phyloP scores from a whole-genome alignment of 805 yeast genomes.

The Ogataea trehaloabstinens region DNA sequence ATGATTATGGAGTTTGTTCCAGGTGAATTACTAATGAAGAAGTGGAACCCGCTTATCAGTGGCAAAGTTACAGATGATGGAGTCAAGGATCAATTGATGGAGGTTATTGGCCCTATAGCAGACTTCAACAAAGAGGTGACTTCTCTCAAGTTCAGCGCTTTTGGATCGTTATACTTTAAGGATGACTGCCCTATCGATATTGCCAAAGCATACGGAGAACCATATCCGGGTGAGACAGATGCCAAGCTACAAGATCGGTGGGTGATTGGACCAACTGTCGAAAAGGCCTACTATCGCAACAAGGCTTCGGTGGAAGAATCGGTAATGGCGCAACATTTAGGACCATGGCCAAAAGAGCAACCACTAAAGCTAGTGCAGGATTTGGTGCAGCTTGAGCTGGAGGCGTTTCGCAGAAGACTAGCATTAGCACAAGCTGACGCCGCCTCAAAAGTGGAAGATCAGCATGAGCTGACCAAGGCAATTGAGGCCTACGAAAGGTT shows the following conservation, averaged over 20 bases:
- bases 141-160: constrained; percentile 60
- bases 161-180: constrained; percentile 80
- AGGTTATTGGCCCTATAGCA: constrained; percentile 70
- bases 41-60: constrained; percentile 81
- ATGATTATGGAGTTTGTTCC: constrained; percentile 76
- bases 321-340: constrained; percentile 51
- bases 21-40: constrained; percentile 81
- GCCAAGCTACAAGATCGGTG: constrained; percentile 61
- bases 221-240: constrained; percentile 63
- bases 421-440: constrained; percentile 55
- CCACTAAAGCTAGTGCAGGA: constrained; percentile 65
- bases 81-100: constrained; percentile 48
- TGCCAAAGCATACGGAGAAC: constrained; percentile 20
- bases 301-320: constrained; percentile 52
- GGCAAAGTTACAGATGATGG: constrained; percentile 52
- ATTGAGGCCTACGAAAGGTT: constrained; percentile 63
- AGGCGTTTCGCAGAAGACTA: constrained; percentile 52
- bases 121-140: constrained; percentile 37
- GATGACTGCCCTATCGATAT: constrained; percentile 52
- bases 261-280: constrained; percentile 89
- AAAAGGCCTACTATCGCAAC: constrained; percentile 72
- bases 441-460: constrained; percentile 42
- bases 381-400: constrained; percentile 66
- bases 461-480: constrained; percentile 44
- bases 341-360: constrained; percentile 69